phyloP scores from a whole-genome alignment of 164 flowering plant species.

The Kalanchoe fedtschenkoi region DNA sequence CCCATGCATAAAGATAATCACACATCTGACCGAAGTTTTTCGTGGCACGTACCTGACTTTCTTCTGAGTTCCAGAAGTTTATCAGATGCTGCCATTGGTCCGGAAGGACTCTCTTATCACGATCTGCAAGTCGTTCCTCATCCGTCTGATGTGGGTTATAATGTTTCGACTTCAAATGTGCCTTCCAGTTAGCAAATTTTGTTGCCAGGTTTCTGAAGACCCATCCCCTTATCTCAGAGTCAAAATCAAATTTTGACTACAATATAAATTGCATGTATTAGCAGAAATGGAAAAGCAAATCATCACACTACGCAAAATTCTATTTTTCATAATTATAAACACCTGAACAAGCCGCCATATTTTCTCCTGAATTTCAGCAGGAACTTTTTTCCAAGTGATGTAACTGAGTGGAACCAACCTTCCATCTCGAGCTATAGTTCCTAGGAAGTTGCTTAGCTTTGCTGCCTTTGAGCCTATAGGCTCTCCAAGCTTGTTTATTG shows the following conservation, averaged over 20 bases:
- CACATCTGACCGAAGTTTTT: not conserved
- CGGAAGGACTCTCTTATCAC: slow-evolving; percentile 14
- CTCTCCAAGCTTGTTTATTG: slow-evolving; percentile 12
- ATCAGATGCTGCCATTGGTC: slow-evolving; percentile 22
- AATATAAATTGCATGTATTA: not conserved
- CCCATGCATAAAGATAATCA: not conserved
- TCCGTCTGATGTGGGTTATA: slow-evolving; percentile 16
- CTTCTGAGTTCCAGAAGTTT: slow-evolving; percentile 19
- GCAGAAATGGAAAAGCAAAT: not conserved
- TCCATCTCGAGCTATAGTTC: slow-evolving; percentile 19
- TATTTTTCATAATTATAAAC: not conserved
- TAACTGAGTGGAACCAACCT: slow-evolving; percentile 14
- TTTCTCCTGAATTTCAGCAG: slow-evolving; percentile 10
- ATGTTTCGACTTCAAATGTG: slow-evolving; percentile 13
- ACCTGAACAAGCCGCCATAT: slow-evolving; percentile 22
- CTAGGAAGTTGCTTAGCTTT: slow-evolving; percentile 14
- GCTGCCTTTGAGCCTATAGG: slow-evolving; percentile 15
- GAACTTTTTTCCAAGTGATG: slow-evolving; percentile 14
- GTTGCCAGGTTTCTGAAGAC: slow-evolving; percentile 14
- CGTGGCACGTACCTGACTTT: slow-evolving; percentile 11
- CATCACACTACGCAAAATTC: not conserved
- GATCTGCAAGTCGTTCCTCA: slow-evolving; percentile 16
- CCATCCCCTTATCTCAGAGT: slow-evolving; percentile 13
- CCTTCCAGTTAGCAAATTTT: slow-evolving; percentile 22
- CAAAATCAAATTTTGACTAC: slow-evolving; percentile 22